Conservation (phyloP, 2,329 filamentous ascomycete species). For the Trichoderma citrinoviride region DNA sequence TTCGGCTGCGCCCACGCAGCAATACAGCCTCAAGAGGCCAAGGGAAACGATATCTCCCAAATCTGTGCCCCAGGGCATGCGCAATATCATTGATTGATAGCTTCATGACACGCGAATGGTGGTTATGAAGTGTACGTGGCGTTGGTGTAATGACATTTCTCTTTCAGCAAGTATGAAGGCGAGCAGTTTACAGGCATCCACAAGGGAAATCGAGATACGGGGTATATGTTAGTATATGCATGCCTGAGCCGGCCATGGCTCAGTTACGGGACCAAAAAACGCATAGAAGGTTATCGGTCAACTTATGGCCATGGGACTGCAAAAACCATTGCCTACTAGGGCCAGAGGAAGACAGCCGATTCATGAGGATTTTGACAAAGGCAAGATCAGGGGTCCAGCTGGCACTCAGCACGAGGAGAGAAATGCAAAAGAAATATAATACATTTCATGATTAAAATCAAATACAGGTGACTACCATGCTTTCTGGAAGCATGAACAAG, state of each 20-base stretch:
- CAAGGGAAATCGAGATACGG: background rate
- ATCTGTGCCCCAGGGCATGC: slow-evolving; percentile 42
- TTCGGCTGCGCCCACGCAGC: slow-evolving; percentile 22
- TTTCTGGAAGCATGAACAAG: background rate
- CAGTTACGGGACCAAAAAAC: background rate
- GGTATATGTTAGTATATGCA: slow-evolving; percentile 1
- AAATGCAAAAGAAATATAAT: background rate
- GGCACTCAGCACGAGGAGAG: background rate
- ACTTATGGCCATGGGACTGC: background rate
- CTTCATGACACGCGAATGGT: background rate
- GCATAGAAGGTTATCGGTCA: background rate
- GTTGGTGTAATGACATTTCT: background rate
- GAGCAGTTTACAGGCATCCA: background rate
- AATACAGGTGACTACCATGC: background rate
- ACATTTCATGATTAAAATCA: background rate
- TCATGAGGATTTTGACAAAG: background rate
- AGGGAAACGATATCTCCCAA: slow-evolving; percentile 44
- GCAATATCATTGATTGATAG: slow-evolving; percentile 36
- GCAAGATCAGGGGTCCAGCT: background rate
- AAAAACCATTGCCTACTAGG: background rate
- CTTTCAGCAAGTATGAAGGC: background rate
- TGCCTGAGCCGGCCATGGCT: background rate
- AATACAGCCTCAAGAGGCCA: background rate
- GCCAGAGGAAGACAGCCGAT: background rate
- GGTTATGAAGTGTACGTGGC: slow-evolving; percentile 9